Evolutionary conservation across 768 basidiomycete species (phyloP).

Genomic region (Rhodotorula graminis): DNA sequence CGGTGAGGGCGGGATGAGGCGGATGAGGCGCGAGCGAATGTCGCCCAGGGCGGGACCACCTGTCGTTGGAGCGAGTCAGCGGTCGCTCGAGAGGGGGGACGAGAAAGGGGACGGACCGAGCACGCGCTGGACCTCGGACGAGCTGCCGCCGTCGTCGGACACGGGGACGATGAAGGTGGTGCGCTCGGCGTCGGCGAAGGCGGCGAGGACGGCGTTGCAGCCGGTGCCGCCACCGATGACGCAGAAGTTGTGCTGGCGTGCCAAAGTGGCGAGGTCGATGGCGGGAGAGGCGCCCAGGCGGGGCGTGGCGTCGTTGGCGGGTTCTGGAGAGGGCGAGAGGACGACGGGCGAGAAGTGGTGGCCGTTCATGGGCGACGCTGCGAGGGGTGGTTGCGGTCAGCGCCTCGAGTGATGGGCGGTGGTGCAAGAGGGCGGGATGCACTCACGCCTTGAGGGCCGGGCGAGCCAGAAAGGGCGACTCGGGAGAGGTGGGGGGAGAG

Average conservation of each 20-base stretch:
- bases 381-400: no score
- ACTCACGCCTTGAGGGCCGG: no score
- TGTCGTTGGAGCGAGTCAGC: not conserved
- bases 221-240: constrained; percentile 35
- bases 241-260: not conserved
- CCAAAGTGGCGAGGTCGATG: not conserved
- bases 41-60: constrained; percentile 33
- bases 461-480: no score
- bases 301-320: not conserved
- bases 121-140: constrained; percentile 26
- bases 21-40: constrained; percentile 34
- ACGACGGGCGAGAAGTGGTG: not conserved
- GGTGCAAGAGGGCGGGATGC: no score
- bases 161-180: constrained; percentile 20
- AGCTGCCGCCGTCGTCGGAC: constrained; percentile 32
- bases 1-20: constrained; percentile 21
- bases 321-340: not conserved
- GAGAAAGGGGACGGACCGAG: constrained; percentile 5
- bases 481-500: no score
- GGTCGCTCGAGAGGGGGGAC: not conserved
- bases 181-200: not conserved
- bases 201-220: constrained; percentile 21
- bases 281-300: not conserved
- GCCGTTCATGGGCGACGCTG: not conserved
- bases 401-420: no score